Evolutionary conservation across 768 basidiomycete genomes (phyloP).

Genomic region (Russula sp.): DNA sequence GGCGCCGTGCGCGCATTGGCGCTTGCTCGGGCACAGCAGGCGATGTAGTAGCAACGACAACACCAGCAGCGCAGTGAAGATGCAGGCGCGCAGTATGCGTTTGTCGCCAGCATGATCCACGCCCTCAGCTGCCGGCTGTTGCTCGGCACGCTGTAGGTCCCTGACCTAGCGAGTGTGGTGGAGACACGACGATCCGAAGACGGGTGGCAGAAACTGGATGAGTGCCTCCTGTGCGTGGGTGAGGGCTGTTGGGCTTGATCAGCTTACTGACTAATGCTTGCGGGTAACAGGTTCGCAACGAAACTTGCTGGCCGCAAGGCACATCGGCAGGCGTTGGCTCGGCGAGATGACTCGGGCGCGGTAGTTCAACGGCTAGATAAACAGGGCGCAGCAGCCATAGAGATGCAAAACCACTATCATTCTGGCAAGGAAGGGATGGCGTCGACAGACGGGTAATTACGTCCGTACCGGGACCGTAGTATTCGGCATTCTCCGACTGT

Average conservation of each 20-base stretch:
- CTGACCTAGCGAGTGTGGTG: constrained; percentile 33
- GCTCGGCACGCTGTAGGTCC: constrained; percentile 72
- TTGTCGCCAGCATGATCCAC: constrained; percentile 83
- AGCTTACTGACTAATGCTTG: no score
- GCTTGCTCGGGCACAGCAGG: not conserved
- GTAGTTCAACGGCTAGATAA: no score
- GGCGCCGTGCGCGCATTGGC: constrained; percentile 18
- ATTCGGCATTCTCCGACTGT: no score
- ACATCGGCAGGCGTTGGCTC: constrained; percentile 51
- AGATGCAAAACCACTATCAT: no score
- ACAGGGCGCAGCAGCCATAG: no score
- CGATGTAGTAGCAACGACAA: not conserved
- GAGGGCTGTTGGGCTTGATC: no score
- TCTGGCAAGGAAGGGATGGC: no score
- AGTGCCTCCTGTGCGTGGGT: constrained; percentile 60
- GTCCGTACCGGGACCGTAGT: no score
- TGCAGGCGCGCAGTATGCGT: constrained; percentile 73
- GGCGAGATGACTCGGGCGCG: constrained; percentile 62
- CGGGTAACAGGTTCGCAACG: constrained; percentile 52
- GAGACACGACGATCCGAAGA: constrained; percentile 25
- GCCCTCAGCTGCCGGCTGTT: constrained; percentile 63
- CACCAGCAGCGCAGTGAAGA: constrained; percentile 48
- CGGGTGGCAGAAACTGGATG: constrained; percentile 72
- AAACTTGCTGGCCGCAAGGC: constrained; percentile 44
- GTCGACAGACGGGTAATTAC: no score